Conservation (phyloP, 768 basidiomycete species). For the Xerocomellus dryophilus region DNA sequence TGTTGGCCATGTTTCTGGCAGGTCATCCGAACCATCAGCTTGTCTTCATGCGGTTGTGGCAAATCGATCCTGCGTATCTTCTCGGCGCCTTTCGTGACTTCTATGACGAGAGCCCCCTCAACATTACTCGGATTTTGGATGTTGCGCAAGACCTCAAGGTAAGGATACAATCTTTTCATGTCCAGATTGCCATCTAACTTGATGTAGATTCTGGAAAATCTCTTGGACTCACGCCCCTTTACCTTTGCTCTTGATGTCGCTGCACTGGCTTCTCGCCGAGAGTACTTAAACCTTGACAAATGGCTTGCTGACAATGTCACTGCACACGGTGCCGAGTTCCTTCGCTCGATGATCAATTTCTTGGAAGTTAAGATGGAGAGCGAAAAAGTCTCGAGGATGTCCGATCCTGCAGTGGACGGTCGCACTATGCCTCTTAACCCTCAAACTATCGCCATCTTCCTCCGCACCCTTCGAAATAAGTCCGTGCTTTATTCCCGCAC, state of each 20-base stretch:
- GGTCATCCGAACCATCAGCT: constrained; percentile 94
- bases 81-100: constrained; percentile 88
- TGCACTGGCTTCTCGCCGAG: constrained; percentile 85
- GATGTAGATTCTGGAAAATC: constrained; percentile 79
- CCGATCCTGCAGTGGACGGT: constrained; percentile 74
- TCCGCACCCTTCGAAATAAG: constrained; percentile 85
- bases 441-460: constrained; percentile 86
- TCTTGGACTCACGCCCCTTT: constrained; percentile 86
- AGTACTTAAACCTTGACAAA: constrained; percentile 94
- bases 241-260: constrained; percentile 92
- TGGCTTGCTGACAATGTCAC: constrained; percentile 91
- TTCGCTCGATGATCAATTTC: constrained; percentile 84
- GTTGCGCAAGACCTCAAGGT: constrained; percentile 95
- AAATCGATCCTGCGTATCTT: constrained; percentile 82
- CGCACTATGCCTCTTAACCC: constrained; percentile 87
- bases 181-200: constrained; percentile 3
- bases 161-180: constrained; percentile 18
- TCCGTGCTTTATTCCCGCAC: constrained; percentile 36
- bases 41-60: constrained; percentile 96
- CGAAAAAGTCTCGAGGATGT: constrained; percentile 72
- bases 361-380: constrained; percentile 90
- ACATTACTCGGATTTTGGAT: constrained; percentile 92
- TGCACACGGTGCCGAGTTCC: constrained; percentile 79
- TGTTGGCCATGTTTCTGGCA: constrained; percentile 86
- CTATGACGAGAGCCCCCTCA: constrained; percentile 87